Conservation (phyloP, 495 filamentous ascomycete genomes). For the Lichenothelia convexa region DNA sequence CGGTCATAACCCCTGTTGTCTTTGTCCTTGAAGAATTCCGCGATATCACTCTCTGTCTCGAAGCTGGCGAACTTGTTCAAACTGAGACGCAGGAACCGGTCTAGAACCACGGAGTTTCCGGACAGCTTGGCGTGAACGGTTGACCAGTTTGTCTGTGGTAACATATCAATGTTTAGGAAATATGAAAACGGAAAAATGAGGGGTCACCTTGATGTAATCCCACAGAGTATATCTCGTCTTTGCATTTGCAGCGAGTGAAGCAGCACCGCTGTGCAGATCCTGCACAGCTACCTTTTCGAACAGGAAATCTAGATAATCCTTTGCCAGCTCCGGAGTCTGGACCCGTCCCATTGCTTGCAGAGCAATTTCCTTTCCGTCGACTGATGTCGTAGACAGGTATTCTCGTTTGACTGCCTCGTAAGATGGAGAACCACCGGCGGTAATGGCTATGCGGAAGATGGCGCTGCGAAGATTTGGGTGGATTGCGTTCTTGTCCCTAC, state of each 20-base stretch:
- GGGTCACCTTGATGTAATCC: slow-evolving; percentile 73
- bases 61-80: slow-evolving; percentile 59
- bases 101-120: slow-evolving; percentile 67
- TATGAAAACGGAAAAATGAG: too few species aligned
- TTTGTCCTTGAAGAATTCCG: slow-evolving; percentile 64
- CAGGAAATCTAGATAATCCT: slow-evolving; percentile 56
- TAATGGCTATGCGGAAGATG: slow-evolving; percentile 63
- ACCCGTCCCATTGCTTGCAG: slow-evolving; percentile 60
- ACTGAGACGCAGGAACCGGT: slow-evolving; percentile 63
- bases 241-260: slow-evolving; percentile 51
- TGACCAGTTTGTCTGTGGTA: slow-evolving; percentile 60
- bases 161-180: too few species aligned
- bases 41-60: slow-evolving; percentile 55
- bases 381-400: slow-evolving; percentile 58
- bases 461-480: slow-evolving; percentile 63
- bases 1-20: slow-evolving; percentile 67
- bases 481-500: slow-evolving; percentile 46
- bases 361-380: slow-evolving; percentile 79
- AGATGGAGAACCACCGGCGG: slow-evolving; percentile 41
- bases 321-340: slow-evolving; percentile 45
- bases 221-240: slow-evolving; percentile 53
- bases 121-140: slow-evolving; percentile 47
- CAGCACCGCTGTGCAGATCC: slow-evolving; percentile 68
- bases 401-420: slow-evolving; percentile 66
- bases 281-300: slow-evolving; percentile 61